Conservation (phyloP, 257 asterid genomes). For the Haberlea rhodopensis region DNA sequence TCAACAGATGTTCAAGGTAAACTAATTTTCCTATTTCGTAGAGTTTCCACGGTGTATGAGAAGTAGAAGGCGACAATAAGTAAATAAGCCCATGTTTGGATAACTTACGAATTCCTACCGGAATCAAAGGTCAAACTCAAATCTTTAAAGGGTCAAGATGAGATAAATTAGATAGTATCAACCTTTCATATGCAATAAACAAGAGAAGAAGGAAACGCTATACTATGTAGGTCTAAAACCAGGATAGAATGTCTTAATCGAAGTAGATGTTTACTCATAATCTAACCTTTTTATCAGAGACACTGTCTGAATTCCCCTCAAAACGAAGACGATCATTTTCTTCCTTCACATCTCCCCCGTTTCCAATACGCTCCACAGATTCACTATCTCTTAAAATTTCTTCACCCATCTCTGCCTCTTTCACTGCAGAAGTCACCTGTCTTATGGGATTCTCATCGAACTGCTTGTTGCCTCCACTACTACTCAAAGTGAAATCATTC, state of each 20-base stretch:
- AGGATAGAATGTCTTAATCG: slow-evolving; percentile 3
- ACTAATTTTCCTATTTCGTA: neutral
- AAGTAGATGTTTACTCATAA: neutral
- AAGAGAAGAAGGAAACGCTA: neutral
- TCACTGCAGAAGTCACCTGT: slow-evolving; percentile 39
- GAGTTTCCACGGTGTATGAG: neutral
- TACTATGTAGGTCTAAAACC: neutral
- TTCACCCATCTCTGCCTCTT: slow-evolving; percentile 30
- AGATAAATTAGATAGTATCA: neutral
- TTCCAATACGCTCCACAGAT: slow-evolving; percentile 28
- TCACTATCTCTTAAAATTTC: slow-evolving; percentile 25
- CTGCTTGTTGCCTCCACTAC: slow-evolving; percentile 22
- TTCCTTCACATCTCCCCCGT: slow-evolving; percentile 22
- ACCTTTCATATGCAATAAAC: slow-evolving; percentile 1
- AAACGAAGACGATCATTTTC: slow-evolving; percentile 24
- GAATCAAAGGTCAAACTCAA: neutral
- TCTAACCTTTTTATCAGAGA: slow-evolving; percentile 37
- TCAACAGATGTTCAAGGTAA: neutral
- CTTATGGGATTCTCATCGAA: slow-evolving; percentile 51
- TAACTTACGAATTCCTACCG: neutral
- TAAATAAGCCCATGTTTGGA: neutral
- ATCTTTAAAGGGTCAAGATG: neutral
- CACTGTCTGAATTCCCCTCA: slow-evolving; percentile 26
- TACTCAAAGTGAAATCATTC: slow-evolving; percentile 25
- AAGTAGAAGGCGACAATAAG: neutral